Evolutionary conservation across 2,329 filamentous ascomycete species (phyloP), one percentile per base, ranked within the genome.

Genomic region (Xylaria digitata): DNA sequence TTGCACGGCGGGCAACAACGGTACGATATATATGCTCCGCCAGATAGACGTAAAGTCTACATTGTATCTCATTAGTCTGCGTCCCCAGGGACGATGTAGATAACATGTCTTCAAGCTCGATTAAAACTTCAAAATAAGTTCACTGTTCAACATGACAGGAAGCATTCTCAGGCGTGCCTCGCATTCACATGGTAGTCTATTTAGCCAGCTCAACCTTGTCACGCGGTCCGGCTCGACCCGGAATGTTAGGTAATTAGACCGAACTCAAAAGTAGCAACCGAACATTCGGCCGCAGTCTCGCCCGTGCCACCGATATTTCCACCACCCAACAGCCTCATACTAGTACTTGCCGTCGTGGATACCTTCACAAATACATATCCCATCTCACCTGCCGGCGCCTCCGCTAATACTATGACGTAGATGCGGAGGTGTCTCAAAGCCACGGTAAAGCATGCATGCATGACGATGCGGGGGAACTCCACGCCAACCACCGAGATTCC

Each of bases 381-480:
- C 26, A 26, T 26, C 26, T 26, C 26, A 26, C 26, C 26, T 26
- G 26, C 26, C 26, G 26, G 26, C 26, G 26, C 26, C 26, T 26
- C 26, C 30, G 17, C 32, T 17, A 19, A 32, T 48, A 17, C 2
- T n/a, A 63, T 57, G 52, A 57, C 43, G 61, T 43, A 57, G 37
- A 42, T 19, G 43, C 32, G 42, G 40, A 48, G 40, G 15, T 54
- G 58, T 62, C 50, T 55, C 17, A 26, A 48, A 48, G 30, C 40
- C 30, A 53, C 49, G 17, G n/a, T 53, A 17, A 37, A 53, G 30
- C 49, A 53, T 53, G 49, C 15, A 11, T 26, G 45, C 21, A 5
- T 26, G 26, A 34, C 32, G 7, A 34, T 62, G 60, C 60, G 60
- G 60, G 60, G 60, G 45, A 49, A 42, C 60, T 56, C 60, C 60